Conservation (phyloP, 2,329 filamentous ascomycete genomes). For the Tolypocladium guangdongense region DNA sequence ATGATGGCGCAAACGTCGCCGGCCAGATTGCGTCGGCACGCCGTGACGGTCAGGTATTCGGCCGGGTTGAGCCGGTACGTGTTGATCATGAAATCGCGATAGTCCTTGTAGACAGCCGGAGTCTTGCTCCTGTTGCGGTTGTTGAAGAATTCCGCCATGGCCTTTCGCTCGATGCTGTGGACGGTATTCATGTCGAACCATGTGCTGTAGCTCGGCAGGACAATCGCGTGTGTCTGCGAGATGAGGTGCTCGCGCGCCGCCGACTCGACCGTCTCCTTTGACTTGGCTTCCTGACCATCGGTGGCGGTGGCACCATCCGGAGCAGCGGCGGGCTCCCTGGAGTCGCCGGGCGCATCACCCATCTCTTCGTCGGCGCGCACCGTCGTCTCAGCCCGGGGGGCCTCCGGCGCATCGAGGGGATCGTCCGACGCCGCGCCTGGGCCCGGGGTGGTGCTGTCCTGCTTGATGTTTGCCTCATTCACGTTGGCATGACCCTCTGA, state of each 20-base stretch:
- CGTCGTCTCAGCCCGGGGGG: conserved; percentile 43
- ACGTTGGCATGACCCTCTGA: conserved; percentile 30
- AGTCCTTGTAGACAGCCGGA: conserved; percentile 93
- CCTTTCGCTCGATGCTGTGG: conserved; percentile 86
- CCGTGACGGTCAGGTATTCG: conserved; percentile 94
- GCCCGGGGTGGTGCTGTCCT: conserved; percentile 49
- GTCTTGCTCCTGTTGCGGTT: conserved; percentile 97
- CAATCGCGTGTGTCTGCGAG: conserved; percentile 87
- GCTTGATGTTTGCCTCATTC: conserved; percentile 42
- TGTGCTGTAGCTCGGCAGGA: conserved; percentile 92
- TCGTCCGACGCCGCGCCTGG: conserved; percentile 46
- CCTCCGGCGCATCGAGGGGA: conserved; percentile 58
- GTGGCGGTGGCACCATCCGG: conserved; percentile 36
- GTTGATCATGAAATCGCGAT: conserved; percentile 99
- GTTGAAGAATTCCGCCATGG: conserved; percentile 97
- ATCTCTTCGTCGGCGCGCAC: conserved; percentile 69
- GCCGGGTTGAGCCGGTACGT: conserved; percentile 92
- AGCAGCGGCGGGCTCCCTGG: conserved; percentile 35
- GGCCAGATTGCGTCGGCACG: conserved; percentile 86
- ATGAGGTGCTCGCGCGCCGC: conserved; percentile 87
- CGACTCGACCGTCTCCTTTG: conserved; percentile 72
- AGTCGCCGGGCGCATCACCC: conserved; percentile 51
- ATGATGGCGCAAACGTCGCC: conserved; percentile 98
- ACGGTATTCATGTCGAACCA: conserved; percentile 99
- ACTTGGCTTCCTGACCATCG: conserved; percentile 48